Percentiles rank a stretch among this genome's conserved stretches.
phyloP scores from a whole-genome alignment of 345 rosid species.

The Pseudoturritis turrita region DNA sequence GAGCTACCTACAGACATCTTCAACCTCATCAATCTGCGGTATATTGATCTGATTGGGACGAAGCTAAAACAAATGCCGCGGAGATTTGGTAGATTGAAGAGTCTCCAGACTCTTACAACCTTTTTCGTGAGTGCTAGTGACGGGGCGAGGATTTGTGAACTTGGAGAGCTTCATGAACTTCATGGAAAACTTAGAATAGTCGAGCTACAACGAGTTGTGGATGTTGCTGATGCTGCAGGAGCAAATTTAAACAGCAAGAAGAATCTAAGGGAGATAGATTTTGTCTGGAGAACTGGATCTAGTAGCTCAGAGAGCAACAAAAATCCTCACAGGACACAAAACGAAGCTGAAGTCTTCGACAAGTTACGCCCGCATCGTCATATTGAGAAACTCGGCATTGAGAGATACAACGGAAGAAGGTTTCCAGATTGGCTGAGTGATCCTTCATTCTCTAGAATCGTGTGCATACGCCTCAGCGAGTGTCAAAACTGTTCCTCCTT shows the following conservation, averaged over 20 bases:
- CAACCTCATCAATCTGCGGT: slow-evolving; percentile 33
- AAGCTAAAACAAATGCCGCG: slow-evolving; percentile 36
- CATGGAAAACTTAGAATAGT: slow-evolving; percentile 31
- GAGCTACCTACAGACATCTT: slow-evolving; percentile 34
- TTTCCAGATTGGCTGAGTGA: slow-evolving; percentile 39
- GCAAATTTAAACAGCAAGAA: slow-evolving; percentile 29
- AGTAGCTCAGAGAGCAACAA: slow-evolving; percentile 19
- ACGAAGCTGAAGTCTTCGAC: slow-evolving; percentile 29
- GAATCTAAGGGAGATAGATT: slow-evolving; percentile 30
- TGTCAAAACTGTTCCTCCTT: slow-evolving; percentile 35
- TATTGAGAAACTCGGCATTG: slow-evolving; percentile 28
- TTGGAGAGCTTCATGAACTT: slow-evolving; percentile 28
- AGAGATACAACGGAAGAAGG: slow-evolving; percentile 29
- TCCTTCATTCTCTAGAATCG: slow-evolving; percentile 26
- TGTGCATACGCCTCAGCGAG: slow-evolving; percentile 19
- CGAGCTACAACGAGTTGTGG: slow-evolving; percentile 32
- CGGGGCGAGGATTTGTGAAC: slow-evolving; percentile 28
- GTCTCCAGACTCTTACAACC: slow-evolving; percentile 30
- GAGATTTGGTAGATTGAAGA: slow-evolving; percentile 33
- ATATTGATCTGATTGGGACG: slow-evolving; percentile 36
- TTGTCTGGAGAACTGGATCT: slow-evolving; percentile 31
- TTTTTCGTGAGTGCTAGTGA: slow-evolving; percentile 26
- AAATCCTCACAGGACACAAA: slow-evolving; percentile 12
- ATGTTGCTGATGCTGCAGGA: slow-evolving; percentile 31
- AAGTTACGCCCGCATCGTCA: slow-evolving; percentile 31